Evolutionary conservation across 441 rosid species (phyloP), one percentile per base, ranked within the genome.

Genomic region (Populus hybrid): DNA sequence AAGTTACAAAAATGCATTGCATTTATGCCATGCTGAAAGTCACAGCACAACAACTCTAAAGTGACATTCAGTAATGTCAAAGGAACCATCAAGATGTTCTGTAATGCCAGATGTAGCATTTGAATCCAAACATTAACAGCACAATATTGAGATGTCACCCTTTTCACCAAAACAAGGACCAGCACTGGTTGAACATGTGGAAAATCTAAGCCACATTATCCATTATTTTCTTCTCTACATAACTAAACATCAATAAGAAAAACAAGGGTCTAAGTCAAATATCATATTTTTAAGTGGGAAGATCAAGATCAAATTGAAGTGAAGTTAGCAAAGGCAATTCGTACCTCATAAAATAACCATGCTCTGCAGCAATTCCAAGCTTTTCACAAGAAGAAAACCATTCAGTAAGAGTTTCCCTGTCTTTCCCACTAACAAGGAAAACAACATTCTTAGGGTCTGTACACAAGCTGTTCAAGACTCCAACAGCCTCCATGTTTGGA

Each of bases 361-460:
- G 98, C 80, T 94, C 97, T 73, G 97, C 97, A 3, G 98, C 98
- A 72, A 94, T 92, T 74, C 97, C 98, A 56, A 94, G 84, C 87
- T 63, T 88, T 82, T 88, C 88, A 81, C 97, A 94, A 0, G 98
- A 91, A 56, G 89, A 85, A 76, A 94, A 91, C 97, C 97, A 90
- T 40, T 94, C 91, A 71, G 90, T 84, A 61, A 94, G 78, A 50
- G 94, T 86, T 50, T 18, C 78, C 77, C 86, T 89, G 12, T 92
- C 98, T 75, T 95, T 90, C 79, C 97, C 98, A 29, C 98, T 93
- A 76, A 94, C 93, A 72, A 94, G 88, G 82, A 90, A 94, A 23
- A 94, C 86, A 14, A 92, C 90, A 85, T 93, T 94, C 76, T 88
- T 84, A 40, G 97, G 90, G 85, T 94, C 97, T 69, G 77, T 71